A percentile compares a stretch with the other conserved stretches of the same genome.
phyloP scores from a whole-genome alignment of 371 early-diverging fungal species.

The Paraphysoderma sedebokerense region DNA sequence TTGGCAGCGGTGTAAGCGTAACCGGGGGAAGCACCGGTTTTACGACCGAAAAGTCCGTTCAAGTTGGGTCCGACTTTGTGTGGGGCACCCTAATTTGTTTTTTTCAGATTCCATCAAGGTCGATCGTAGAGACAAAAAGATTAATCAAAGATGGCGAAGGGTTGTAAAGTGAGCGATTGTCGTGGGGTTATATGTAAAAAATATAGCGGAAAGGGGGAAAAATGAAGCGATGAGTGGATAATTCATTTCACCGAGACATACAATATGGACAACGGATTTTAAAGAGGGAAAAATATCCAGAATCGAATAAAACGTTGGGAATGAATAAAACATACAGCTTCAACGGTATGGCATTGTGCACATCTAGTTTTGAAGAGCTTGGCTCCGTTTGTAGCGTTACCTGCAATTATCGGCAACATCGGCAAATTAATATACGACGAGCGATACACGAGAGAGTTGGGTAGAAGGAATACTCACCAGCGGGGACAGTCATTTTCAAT shows the following conservation, averaged over 20 bases:
- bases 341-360: constrained; percentile 94
- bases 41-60: constrained; percentile 77
- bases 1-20: constrained; percentile 91
- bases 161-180: neutral
- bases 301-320: no score
- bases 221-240: neutral
- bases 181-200: neutral
- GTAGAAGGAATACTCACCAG: no score
- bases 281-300: neutral
- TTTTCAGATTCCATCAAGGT: neutral
- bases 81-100: constrained; percentile 41
- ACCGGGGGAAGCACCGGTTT: constrained; percentile 70
- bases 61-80: constrained; percentile 96
- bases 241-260: neutral
- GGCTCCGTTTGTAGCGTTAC: constrained; percentile 51
- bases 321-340: constrained; percentile 34
- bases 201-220: neutral
- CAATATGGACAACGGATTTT: neutral
- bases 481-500: no score
- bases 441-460: no score
- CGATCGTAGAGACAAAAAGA: neutral
- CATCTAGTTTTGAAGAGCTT: constrained; percentile 98
- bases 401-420: no score
- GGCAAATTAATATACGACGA: no score
- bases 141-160: neutral